Percentiles rank a stretch among this genome's conserved stretches.
Conservation (phyloP, 2,329 filamentous ascomycete genomes). For the Zymoseptoria passerinii region DNA sequence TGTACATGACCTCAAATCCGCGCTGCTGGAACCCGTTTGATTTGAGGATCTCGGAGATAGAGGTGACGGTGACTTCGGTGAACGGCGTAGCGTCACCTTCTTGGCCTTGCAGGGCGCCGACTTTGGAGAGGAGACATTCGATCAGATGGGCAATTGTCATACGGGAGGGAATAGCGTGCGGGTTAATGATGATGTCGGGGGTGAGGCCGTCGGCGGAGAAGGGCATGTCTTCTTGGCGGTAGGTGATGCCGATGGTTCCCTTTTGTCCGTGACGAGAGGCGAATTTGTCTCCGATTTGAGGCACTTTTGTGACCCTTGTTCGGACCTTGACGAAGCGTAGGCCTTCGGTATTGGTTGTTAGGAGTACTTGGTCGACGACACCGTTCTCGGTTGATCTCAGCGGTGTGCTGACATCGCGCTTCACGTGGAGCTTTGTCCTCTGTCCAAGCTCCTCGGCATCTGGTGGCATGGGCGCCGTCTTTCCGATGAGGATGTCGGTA, state of each 20-base stretch:
- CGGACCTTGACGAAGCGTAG: constrained; percentile 95
- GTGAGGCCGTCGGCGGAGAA: constrained; percentile 87
- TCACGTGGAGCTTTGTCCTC: constrained; percentile 79
- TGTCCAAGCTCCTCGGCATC: constrained; percentile 92
- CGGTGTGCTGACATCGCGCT: constrained; percentile 92
- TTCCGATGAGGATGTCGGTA: constrained; percentile 98
- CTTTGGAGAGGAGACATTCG: constrained; percentile 94
- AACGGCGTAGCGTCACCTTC: constrained; percentile 98
- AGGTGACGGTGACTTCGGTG: constrained; percentile 93
- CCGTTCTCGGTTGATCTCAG: constrained; percentile 92
- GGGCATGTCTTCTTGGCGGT: constrained; percentile 96
- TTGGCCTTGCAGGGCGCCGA: constrained; percentile 83
- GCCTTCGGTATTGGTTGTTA: constrained; percentile 92
- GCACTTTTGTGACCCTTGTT: constrained; percentile 93
- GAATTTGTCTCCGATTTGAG: constrained; percentile 98
- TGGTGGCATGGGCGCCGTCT: constrained; percentile 88
- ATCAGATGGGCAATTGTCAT: constrained; percentile 99
- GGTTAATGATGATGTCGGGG: constrained; percentile 97
- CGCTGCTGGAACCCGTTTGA: constrained; percentile 92
- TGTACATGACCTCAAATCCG: constrained; percentile 98
- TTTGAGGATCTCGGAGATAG: constrained; percentile 75
- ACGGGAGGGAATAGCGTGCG: constrained; percentile 97
- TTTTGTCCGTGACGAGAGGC: constrained; percentile 98
- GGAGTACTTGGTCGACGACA: constrained; percentile 85
- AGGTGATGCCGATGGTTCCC: constrained; percentile 97